These are phyloP conservation scores for Whalleya microplaca DNA, from an alignment of 2,329 filamentous ascomycete genomes.

Conservation along the genomic window DNA sequence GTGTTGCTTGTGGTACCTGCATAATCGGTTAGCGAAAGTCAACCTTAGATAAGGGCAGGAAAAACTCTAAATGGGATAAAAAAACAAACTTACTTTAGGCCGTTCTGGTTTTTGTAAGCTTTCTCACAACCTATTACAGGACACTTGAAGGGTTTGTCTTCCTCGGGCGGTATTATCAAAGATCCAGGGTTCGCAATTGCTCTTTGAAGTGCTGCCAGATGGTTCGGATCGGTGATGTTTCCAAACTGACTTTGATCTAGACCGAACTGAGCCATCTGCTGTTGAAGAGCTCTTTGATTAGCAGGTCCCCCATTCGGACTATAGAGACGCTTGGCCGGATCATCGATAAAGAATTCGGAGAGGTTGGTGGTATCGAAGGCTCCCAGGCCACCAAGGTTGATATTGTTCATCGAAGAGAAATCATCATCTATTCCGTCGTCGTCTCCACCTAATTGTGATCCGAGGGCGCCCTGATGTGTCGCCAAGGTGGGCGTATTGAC, in stretches of 20 bases:
- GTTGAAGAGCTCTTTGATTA: conserved; percentile 66
- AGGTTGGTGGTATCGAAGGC: conserved; percentile 55
- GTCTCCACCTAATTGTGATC: conserved; percentile 67
- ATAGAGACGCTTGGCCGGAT: conserved; percentile 91
- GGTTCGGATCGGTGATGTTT: conserved; percentile 74
- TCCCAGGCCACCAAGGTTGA: conserved; percentile 61
- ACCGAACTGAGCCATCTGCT: conserved; percentile 72
- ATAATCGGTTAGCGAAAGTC: conserved; percentile 35
- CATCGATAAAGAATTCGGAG: conserved; percentile 73
- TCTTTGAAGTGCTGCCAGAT: conserved; percentile 56
- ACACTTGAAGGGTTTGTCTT: conserved; percentile 97
- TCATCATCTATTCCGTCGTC: conserved; percentile 74
- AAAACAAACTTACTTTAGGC: conserved; percentile 74
- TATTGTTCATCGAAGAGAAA: conserved; percentile 64
- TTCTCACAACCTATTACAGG: conserved; percentile 98
- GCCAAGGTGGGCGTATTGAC: conserved; percentile 93
- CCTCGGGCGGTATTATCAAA: conserved; percentile 75
- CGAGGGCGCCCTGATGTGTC: conserved; percentile 65
- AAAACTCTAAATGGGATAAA: conserved; percentile 12
- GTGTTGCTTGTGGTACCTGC: conserved; percentile 74
- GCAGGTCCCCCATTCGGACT: conserved; percentile 77
- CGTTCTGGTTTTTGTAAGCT: conserved; percentile 99
- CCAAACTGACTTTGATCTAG: conserved; percentile 76
- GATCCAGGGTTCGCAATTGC: conserved; percentile 50
- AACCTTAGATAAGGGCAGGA: conserved; percentile 20